phyloP scores from a whole-genome alignment of 495 filamentous ascomycete genomes.

The Oleoguttula mirabilis region DNA sequence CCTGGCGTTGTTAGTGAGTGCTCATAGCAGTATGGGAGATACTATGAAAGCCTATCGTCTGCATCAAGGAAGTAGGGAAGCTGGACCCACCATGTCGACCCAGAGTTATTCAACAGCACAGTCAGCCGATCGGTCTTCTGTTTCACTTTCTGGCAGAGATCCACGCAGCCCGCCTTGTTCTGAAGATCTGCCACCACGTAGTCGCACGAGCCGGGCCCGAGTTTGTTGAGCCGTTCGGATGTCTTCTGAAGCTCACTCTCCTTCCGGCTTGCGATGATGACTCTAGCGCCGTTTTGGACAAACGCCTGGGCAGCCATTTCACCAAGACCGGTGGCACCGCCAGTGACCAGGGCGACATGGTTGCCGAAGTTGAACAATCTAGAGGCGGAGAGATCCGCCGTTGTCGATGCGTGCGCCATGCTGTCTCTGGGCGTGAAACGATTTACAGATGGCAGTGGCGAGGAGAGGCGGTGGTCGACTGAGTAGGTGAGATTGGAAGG shows the following conservation, averaged over 20 bases:
- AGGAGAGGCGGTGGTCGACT: too few relatives aligned
- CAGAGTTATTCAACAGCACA: conserved; percentile 28
- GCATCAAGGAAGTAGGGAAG: neutral
- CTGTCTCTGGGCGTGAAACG: too few relatives aligned
- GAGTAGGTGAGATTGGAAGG: too few relatives aligned
- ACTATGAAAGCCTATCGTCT: too few relatives aligned
- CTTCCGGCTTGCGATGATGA: conserved; percentile 31
- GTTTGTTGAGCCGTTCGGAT: conserved; percentile 20
- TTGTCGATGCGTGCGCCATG: conserved; percentile 18
- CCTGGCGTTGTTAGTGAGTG: too few relatives aligned
- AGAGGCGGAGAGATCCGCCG: conserved; percentile 20
- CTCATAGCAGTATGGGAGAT: too few relatives aligned
- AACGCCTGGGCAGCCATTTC: conserved; percentile 32
- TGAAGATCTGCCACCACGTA: conserved; percentile 27
- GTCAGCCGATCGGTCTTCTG: conserved; percentile 24
- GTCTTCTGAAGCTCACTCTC: conserved; percentile 29
- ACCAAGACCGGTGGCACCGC: conserved; percentile 29
- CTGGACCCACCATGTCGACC: conserved; percentile 24
- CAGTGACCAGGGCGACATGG: conserved; percentile 28
- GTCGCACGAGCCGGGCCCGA: conserved; percentile 27
- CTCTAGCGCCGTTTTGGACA: conserved; percentile 28
- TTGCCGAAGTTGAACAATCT: conserved; percentile 27
- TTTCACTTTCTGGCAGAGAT: conserved; percentile 22
- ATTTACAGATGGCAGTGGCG: too few relatives aligned
- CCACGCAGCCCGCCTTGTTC: conserved; percentile 23